phyloP scores from a whole-genome alignment of 1,284 basidiomycete species.

The Xerocomus amazonicus region DNA sequence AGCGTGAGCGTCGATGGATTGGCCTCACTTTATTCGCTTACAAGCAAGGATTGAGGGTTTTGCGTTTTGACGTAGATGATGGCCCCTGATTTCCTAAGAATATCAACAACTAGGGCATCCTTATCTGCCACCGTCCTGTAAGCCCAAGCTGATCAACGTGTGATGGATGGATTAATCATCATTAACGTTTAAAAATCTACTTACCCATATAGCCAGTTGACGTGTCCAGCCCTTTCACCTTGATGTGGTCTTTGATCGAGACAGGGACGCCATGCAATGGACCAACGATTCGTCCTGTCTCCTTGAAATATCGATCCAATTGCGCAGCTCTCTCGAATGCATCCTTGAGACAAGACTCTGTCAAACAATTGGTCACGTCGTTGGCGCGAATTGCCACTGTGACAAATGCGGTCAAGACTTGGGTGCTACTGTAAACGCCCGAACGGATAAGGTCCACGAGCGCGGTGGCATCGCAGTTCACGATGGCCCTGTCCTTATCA shows the following conservation, averaged over 20 bases:
- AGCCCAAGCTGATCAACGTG: constrained; percentile 37
- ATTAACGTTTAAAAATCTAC: background rate
- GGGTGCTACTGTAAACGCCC: constrained; percentile 23
- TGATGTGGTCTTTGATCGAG: constrained; percentile 52
- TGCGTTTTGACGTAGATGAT: constrained; percentile 57
- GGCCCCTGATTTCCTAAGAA: constrained; percentile 51
- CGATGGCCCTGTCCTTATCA: constrained; percentile 25
- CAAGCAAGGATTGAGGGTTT: constrained; percentile 51
- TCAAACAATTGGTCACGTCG: constrained; percentile 48
- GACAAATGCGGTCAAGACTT: constrained; percentile 28
- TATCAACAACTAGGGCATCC: constrained; percentile 45
- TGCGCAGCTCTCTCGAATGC: constrained; percentile 48
- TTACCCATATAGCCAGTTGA: constrained; percentile 46
- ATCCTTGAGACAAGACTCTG: constrained; percentile 53
- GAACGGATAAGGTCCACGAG: constrained; percentile 22
- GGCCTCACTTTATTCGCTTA: constrained; percentile 13
- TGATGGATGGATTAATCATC: background rate
- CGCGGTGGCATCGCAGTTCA: constrained; percentile 30
- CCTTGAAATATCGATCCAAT: constrained; percentile 46
- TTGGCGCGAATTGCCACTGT: constrained; percentile 29
- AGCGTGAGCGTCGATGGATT: constrained; percentile 8
- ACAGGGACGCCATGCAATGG: constrained; percentile 61
- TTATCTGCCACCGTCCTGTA: constrained; percentile 39
- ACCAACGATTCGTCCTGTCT: constrained; percentile 49
- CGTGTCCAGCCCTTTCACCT: constrained; percentile 46